A percentile compares a stretch with the other conserved stretches of the same genome.
Conservation (phyloP, 2,329 filamentous ascomycete genomes). For the Colletotrichum spaethianum region DNA sequence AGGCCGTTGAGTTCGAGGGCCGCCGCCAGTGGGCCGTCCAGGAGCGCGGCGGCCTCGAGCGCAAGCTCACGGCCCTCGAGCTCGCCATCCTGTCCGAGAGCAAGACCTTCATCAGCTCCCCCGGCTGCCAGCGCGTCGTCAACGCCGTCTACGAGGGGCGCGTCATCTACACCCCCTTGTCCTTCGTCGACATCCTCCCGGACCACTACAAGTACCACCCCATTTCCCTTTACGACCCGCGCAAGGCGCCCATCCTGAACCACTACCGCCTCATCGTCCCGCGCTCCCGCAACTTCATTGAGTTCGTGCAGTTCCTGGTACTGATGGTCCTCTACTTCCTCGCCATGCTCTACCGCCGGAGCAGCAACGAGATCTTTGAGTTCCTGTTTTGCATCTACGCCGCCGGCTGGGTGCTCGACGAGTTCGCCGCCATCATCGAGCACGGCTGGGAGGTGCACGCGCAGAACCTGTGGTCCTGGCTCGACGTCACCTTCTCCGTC, state of each 20-base stretch:
- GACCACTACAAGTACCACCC: slow-evolving; percentile 81
- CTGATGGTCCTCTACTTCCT: slow-evolving; percentile 74
- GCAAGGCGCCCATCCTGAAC: slow-evolving; percentile 76
- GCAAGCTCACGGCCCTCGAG: slow-evolving; percentile 78
- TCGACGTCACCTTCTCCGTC: slow-evolving; percentile 77
- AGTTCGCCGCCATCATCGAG: slow-evolving; percentile 75
- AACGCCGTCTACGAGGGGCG: slow-evolving; percentile 78
- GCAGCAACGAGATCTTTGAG: slow-evolving; percentile 66
- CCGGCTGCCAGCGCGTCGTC: slow-evolving; percentile 78
- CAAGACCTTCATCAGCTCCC: slow-evolving; percentile 76
- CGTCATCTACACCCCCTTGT: slow-evolving; percentile 78
- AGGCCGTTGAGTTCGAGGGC: slow-evolving; percentile 62
- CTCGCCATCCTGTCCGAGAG: slow-evolving; percentile 81
- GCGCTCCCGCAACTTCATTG: slow-evolving; percentile 75
- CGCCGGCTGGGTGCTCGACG: slow-evolving; percentile 77
- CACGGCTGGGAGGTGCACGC: slow-evolving; percentile 79
- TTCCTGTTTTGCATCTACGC: slow-evolving; percentile 75
- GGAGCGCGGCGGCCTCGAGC: slow-evolving; percentile 56
- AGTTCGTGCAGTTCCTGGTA: slow-evolving; percentile 75
- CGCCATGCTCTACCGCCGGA: slow-evolving; percentile 73
- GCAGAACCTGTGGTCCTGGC: slow-evolving; percentile 82
- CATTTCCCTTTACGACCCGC: slow-evolving; percentile 78
- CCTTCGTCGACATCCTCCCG: slow-evolving; percentile 80
- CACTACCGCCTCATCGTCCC: slow-evolving; percentile 82
- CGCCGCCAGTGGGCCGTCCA: slow-evolving; percentile 55